phyloP scores from a whole-genome alignment of 352 stramenopile genomes.

The Pilasporangium apinafurcum region DNA sequence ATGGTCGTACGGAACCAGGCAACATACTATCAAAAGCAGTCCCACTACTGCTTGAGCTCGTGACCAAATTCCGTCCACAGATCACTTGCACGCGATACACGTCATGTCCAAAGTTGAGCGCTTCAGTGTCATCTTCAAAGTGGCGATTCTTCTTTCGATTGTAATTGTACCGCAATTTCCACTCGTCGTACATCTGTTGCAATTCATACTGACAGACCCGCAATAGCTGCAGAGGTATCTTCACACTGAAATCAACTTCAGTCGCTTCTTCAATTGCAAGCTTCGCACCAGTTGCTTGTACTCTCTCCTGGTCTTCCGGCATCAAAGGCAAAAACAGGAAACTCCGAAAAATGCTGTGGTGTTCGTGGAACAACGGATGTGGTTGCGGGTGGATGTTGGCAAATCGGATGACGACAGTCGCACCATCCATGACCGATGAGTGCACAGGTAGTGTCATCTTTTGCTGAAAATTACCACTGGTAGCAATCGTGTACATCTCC shows the following conservation, averaged over 20 bases:
- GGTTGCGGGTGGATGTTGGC: slow-evolving; percentile 31
- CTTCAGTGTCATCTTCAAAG: slow-evolving; percentile 75
- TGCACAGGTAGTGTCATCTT: slow-evolving; percentile 62
- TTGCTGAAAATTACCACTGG: slow-evolving; percentile 47
- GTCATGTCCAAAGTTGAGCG: slow-evolving; percentile 72
- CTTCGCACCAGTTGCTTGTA: slow-evolving; percentile 44
- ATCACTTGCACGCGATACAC: slow-evolving; percentile 74
- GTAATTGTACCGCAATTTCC: slow-evolving; percentile 75
- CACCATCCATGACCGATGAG: slow-evolving; percentile 50
- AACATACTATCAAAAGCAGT: background rate
- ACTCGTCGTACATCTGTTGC: slow-evolving; percentile 63
- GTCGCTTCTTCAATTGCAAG: slow-evolving; percentile 70
- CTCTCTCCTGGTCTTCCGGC: slow-evolving; percentile 35
- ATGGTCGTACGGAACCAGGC: slow-evolving; percentile 19
- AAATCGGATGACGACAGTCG: slow-evolving; percentile 59
- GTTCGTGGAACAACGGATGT: slow-evolving; percentile 40
- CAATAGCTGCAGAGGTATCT: slow-evolving; percentile 74
- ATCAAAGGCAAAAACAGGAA: slow-evolving; percentile 67
- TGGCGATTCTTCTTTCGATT: slow-evolving; percentile 69
- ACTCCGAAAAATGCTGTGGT: slow-evolving; percentile 47
- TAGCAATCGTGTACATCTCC: slow-evolving; percentile 64
- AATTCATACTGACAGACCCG: slow-evolving; percentile 67
- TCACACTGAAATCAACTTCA: slow-evolving; percentile 76
- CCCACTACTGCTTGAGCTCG: slow-evolving; percentile 5
- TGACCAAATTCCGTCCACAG: slow-evolving; percentile 39